Conservation (phyloP, 352 stramenopile species). For the Thalassiosira livingstoniorum region DNA sequence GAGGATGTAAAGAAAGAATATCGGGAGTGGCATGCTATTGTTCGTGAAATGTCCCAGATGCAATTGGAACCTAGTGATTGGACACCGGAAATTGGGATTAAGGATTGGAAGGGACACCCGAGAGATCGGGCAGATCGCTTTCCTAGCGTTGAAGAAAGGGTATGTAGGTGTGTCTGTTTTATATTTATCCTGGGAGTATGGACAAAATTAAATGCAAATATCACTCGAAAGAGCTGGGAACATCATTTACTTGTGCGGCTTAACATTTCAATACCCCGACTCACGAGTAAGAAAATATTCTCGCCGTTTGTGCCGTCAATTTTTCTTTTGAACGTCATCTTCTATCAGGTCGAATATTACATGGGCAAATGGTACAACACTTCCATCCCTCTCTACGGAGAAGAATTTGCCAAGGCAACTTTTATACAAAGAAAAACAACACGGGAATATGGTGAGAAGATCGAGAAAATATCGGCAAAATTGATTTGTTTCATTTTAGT, state of each 20-base stretch:
- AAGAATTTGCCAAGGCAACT: constrained; percentile 45
- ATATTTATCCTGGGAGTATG: background rate
- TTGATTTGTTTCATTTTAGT: background rate
- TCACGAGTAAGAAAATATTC: background rate
- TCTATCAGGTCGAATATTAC: constrained; percentile 52
- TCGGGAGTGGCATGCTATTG: constrained; percentile 44
- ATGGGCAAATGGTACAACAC: constrained; percentile 65
- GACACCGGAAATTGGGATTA: constrained; percentile 22
- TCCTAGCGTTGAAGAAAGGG: constrained; percentile 45
- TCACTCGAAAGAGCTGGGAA: background rate
- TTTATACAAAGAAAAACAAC: constrained; percentile 62
- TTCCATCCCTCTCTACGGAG: constrained; percentile 53
- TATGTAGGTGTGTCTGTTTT: constrained; percentile 1
- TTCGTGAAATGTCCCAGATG: constrained; percentile 53
- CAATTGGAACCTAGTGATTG: constrained; percentile 40
- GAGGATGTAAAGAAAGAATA: constrained; percentile 51
- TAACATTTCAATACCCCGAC: no score
- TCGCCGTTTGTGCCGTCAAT: background rate
- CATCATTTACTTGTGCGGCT: no score
- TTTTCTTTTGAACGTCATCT: background rate
- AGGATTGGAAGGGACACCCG: constrained; percentile 49
- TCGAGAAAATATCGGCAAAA: background rate
- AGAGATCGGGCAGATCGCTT: constrained; percentile 51
- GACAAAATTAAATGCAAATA: background rate
- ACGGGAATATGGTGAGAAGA: constrained; percentile 39